phyloP scores from a whole-genome alignment of 2,329 filamentous ascomycete genomes.

The Lasiodiplodia sp. region DNA sequence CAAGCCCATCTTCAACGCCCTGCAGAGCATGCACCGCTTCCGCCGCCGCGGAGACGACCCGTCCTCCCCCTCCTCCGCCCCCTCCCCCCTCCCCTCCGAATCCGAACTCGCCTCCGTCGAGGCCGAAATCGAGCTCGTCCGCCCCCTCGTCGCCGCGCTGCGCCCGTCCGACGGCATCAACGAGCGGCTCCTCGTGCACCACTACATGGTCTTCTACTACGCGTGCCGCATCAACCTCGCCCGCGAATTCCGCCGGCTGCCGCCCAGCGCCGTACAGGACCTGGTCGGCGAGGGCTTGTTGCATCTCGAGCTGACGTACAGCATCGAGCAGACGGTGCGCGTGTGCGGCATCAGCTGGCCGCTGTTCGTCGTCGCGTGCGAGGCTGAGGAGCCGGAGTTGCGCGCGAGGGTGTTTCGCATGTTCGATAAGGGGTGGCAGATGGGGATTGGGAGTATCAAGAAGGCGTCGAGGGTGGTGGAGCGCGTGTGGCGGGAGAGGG shows the following conservation, averaged over 20 bases:
- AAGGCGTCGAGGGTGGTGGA: slow-evolving; percentile 7
- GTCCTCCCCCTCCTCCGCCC: not conserved
- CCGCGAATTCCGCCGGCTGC: slow-evolving; percentile 18
- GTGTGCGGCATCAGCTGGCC: slow-evolving; percentile 24
- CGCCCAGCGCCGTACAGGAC: slow-evolving; percentile 4
- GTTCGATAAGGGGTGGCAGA: slow-evolving; percentile 21
- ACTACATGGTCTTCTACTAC: slow-evolving; percentile 24
- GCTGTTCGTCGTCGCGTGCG: slow-evolving; percentile 27
- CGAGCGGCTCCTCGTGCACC: slow-evolving; percentile 15
- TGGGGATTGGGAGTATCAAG: slow-evolving; percentile 25
- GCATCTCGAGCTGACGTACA: slow-evolving; percentile 25
- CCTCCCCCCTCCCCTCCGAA: not conserved
- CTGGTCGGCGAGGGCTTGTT: slow-evolving; percentile 2
- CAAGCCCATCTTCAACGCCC: slow-evolving; percentile 19
- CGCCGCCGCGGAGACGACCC: not conserved
- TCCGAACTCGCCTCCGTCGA: not conserved
- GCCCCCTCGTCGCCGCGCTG: not conserved
- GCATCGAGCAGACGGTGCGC: slow-evolving; percentile 17
- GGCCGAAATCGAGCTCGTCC: not conserved
- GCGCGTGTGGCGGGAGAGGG: slow-evolving; percentile 14
- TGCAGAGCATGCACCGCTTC: slow-evolving; percentile 21
- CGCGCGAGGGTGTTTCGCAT: not conserved
- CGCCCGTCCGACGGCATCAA: slow-evolving; percentile 10
- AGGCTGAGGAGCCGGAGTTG: slow-evolving; percentile 16
- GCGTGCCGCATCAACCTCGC: slow-evolving; percentile 24